Conservation (phyloP, 2,329 filamentous ascomycete genomes). For the Leptographium wingfieldii region DNA sequence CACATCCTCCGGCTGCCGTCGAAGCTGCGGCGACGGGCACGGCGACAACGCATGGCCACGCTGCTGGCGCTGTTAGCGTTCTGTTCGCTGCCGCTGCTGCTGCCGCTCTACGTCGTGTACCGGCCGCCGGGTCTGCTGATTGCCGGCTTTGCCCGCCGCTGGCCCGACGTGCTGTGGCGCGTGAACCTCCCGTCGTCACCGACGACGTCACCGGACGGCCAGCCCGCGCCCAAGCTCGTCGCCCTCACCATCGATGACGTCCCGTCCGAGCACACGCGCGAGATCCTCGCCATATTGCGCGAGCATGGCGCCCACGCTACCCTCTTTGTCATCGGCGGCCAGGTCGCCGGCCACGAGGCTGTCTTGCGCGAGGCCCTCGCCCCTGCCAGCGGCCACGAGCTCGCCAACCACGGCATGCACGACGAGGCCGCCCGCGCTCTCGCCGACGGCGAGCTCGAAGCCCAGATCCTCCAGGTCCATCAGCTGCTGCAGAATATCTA, state of each 20-base stretch:
- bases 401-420: conserved; percentile 82
- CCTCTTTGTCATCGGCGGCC: conserved; percentile 78
- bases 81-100: conserved; percentile 18
- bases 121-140: conserved; percentile 66
- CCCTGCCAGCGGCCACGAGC: conserved; percentile 51
- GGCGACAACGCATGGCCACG: conserved; percentile 46
- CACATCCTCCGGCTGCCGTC: conserved; percentile 41
- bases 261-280: conserved; percentile 57
- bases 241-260: conserved; percentile 83
- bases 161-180: conserved; percentile 71
- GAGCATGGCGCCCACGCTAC: conserved; percentile 60
- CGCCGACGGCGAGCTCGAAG: conserved; percentile 41
- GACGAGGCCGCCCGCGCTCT: conserved; percentile 64
- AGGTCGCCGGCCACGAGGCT: conserved; percentile 46
- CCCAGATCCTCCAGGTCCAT: conserved; percentile 55
- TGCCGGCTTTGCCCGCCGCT: conserved; percentile 53
- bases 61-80: conserved; percentile 30
- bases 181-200: conserved; percentile 25
- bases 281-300: conserved; percentile 57
- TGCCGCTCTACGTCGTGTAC: conserved; percentile 58
- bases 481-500: conserved; percentile 46
- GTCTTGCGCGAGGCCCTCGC: conserved; percentile 45
- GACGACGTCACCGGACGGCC: not conserved
- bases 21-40: conserved; percentile 43
- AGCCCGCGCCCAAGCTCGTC: conserved; percentile 41